Evolutionary conservation across 257 asterid species (phyloP), one percentile per base, ranked within the genome.

Genomic region (Rhazya stricta): DNA sequence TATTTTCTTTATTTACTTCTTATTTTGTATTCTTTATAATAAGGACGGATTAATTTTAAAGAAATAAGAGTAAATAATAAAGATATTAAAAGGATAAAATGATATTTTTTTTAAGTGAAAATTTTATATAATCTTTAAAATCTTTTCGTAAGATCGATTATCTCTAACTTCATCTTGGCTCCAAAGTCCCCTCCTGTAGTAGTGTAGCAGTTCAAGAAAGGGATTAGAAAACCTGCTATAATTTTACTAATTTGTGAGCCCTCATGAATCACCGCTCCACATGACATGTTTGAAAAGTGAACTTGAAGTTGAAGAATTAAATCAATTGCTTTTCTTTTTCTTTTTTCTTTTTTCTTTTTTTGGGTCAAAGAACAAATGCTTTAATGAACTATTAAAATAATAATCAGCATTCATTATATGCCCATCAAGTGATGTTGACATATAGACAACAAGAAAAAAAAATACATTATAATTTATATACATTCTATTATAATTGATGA

Each of bases 231-330:
- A 1, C 23, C 3, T 2, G 21, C 21, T 4, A 37, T 21, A 0
- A 29, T 29, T 60, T 13, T 13, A 8, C 34, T 30, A 25, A 67
- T 29, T 67, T 67, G 54, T 56, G 36, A 56, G 50, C 25, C 41
- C 18, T 67, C 36, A 67, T 67, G 57, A 67, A 39, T 25, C 61
- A 32, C 23, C 45, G 21, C 30, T 56, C 37, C 69, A 53, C 60
- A 76, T 67, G 69, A 65, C 29, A 51, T 68, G 74, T 30, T 76
- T 57, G 34, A 3, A 7, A n/a, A 32, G 5, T 48, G 18, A 48
- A 30, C 2, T 27, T 45, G 34, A 36, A 61, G 23, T 29, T 13
- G 67, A 61, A 30, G 67, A 19, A 30, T 61, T 41, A 32, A 61
- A 29, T 16, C 5, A 8, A 53, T 53, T 53, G 58, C 19, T 19